A percentile compares a stretch with the other conserved stretches of the same genome.
Conservation (phyloP, 106 monocot species). For the Triglochin maritima region DNA sequence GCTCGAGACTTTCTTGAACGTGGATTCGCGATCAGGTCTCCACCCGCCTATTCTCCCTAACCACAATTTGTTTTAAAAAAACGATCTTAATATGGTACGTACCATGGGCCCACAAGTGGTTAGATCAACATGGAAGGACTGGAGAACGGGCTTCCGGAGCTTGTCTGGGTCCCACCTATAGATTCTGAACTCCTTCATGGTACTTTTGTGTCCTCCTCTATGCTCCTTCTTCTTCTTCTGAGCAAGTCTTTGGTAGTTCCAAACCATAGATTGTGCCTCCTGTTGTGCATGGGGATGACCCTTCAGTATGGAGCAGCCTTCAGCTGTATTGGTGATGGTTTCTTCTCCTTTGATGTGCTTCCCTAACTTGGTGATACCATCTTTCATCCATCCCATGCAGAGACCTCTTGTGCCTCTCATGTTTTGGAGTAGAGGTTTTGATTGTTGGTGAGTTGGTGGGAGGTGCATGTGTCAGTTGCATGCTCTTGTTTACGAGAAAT, state of each 20-base stretch:
- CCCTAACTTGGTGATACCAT: conserved; percentile 1
- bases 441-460: no score
- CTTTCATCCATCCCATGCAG: conserved; percentile 27
- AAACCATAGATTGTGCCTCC: conserved; percentile 14
- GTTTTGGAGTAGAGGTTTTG: no score
- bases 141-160: conserved; percentile 37
- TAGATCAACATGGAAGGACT: conserved; percentile 51
- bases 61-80: background rate
- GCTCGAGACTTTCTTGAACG: no score
- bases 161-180: conserved; percentile 55
- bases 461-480: background rate
- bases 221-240: conserved; percentile 3
- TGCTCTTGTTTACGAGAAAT: background rate
- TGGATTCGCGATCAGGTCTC: no score
- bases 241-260: conserved; percentile 8
- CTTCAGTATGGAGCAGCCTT: conserved; percentile 24
- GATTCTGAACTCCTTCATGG: conserved; percentile 50
- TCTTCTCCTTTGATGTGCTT: conserved; percentile 3
- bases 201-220: background rate
- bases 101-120: conserved; percentile 55
- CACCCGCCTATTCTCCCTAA: no score
- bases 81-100: background rate
- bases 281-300: conserved; percentile 31
- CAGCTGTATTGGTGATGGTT: background rate
- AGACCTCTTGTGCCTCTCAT: background rate